Evolutionary conservation across 2,329 filamentous ascomycete genomes (phyloP).

Genomic region (Aspergillus sp.): DNA sequence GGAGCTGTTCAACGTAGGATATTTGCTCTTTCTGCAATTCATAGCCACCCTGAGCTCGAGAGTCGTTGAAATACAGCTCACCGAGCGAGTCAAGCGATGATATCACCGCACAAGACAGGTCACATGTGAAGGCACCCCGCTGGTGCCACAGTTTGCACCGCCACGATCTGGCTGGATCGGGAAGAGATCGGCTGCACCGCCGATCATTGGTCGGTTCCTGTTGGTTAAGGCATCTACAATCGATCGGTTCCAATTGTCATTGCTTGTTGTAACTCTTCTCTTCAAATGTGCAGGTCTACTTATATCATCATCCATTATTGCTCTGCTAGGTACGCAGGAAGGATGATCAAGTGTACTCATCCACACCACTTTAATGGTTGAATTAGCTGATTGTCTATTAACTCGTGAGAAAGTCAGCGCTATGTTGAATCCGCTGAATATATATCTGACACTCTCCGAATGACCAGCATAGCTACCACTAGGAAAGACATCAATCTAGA

Average conservation of each 20-base stretch:
- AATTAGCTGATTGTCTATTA: too few relatives aligned
- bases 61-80: background rate
- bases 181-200: background rate
- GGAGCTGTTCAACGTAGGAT: background rate
- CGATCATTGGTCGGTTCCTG: background rate
- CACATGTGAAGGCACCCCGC: conserved; percentile 5
- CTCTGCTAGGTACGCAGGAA: background rate
- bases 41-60: background rate
- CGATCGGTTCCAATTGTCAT: too few relatives aligned
- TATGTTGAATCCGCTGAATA: too few relatives aligned
- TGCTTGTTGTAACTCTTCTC: background rate
- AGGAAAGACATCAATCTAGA: background rate
- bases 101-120: conserved; percentile 5
- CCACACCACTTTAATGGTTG: too few relatives aligned
- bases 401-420: too few relatives aligned
- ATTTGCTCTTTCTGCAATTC: background rate
- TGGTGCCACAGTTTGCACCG: conserved; percentile 2
- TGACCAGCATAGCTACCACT: too few relatives aligned
- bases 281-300: background rate
- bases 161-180: background rate
- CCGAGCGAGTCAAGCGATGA: background rate
- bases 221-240: background rate
- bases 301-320: background rate
- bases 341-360: too few relatives aligned
- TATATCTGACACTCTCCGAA: too few relatives aligned